Conservation (phyloP, 306 rosid genomes). For the Cercis canadensis region DNA sequence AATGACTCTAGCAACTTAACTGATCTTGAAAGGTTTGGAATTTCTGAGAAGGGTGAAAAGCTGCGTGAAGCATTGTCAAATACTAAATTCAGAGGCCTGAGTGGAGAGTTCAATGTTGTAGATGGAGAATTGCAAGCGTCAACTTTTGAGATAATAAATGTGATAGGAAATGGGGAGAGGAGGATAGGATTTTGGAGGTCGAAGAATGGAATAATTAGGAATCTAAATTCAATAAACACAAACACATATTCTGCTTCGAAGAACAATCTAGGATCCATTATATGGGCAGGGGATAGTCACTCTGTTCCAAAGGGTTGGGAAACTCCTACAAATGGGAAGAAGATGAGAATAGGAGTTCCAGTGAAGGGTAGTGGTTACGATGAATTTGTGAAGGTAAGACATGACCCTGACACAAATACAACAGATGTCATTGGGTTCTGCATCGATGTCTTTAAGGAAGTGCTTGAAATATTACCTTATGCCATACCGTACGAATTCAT, state of each 20-base stretch:
- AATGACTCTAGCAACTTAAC: not conserved
- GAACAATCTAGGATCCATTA: not conserved
- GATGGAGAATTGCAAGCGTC: constrained; percentile 34
- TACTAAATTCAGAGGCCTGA: constrained; percentile 41
- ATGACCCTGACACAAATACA: constrained; percentile 15
- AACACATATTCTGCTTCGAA: too few relatives aligned
- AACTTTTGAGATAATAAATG: constrained; percentile 39
- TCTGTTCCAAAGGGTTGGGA: constrained; percentile 48
- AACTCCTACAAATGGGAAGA: constrained; percentile 36
- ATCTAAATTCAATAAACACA: too few relatives aligned
- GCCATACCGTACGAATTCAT: constrained; percentile 35
- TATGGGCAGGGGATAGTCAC: not conserved
- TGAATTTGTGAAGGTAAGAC: constrained; percentile 38
- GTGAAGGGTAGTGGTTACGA: constrained; percentile 13
- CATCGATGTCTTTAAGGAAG: constrained; percentile 47
- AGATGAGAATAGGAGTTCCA: constrained; percentile 46
- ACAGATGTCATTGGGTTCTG: constrained; percentile 31
- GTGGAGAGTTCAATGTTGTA: constrained; percentile 34
- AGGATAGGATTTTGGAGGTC: constrained; percentile 29
- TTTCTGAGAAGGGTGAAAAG: constrained; percentile 33
- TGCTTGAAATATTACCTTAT: constrained; percentile 33
- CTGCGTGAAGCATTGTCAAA: constrained; percentile 23
- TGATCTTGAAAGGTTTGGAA: constrained; percentile 41
- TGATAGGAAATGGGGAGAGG: constrained; percentile 33
- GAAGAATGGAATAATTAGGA: constrained; percentile 2